Percentiles rank a stretch among this genome's conserved stretches.
phyloP scores from a whole-genome alignment of 2,329 filamentous ascomycete species.

The Phaeosphaeria sp. region DNA sequence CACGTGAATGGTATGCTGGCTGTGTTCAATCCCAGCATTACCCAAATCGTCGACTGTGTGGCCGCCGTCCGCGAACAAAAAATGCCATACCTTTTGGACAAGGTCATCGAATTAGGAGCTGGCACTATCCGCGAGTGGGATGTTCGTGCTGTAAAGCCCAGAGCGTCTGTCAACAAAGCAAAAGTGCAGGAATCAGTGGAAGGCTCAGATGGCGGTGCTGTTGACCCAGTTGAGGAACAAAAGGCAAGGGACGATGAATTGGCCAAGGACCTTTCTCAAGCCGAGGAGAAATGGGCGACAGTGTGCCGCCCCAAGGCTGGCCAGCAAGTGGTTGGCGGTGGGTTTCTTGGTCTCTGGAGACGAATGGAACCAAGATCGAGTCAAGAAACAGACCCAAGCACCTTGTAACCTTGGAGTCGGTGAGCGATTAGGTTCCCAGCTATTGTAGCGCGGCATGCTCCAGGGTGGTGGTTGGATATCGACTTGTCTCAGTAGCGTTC shows the following conservation, averaged over 20 bases:
- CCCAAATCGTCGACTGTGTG: constrained; percentile 74
- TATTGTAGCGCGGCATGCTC: neutral
- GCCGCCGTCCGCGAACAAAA: constrained; percentile 59
- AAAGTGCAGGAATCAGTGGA: constrained; percentile 18
- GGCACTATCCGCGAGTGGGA: constrained; percentile 69
- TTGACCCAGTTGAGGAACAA: constrained; percentile 27
- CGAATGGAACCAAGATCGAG: constrained; percentile 32
- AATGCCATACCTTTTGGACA: constrained; percentile 65
- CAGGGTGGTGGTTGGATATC: neutral
- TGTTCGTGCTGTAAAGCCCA: constrained; percentile 59
- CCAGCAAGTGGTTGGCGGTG: constrained; percentile 43
- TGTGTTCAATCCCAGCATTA: constrained; percentile 79
- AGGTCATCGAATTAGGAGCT: constrained; percentile 64
- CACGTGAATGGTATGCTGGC: constrained; percentile 69
- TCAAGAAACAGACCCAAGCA: constrained; percentile 2
- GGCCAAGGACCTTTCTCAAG: constrained; percentile 29
- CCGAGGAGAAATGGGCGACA: constrained; percentile 43
- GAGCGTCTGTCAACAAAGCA: constrained; percentile 37
- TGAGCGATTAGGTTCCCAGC: neutral
- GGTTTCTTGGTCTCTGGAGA: constrained; percentile 47
- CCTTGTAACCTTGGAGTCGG: neutral
- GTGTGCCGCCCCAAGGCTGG: constrained; percentile 48
- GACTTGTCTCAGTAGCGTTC: neutral
- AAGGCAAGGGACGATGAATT: constrained; percentile 37
- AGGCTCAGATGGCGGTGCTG: constrained; percentile 11